Conservation (phyloP, 177 flowering plant species). For the Vitis hybrid region DNA sequence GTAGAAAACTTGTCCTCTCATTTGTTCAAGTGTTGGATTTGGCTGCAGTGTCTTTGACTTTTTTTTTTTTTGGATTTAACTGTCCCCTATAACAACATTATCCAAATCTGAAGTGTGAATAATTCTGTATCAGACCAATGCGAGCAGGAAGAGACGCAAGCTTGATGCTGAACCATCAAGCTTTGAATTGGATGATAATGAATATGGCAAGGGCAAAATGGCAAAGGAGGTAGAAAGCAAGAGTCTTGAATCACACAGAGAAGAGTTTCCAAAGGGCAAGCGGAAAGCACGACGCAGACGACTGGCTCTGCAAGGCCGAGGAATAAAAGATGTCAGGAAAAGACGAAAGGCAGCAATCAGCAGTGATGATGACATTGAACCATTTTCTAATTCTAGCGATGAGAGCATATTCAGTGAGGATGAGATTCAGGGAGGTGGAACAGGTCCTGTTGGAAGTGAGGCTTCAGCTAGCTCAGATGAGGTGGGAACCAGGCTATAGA, state of each 20-base stretch:
- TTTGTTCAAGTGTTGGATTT: not conserved
- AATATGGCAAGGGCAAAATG: constrained; percentile 29
- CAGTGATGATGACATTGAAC: constrained; percentile 50
- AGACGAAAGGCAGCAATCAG: constrained; percentile 41
- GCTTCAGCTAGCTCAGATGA: constrained; percentile 68
- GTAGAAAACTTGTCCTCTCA: not conserved
- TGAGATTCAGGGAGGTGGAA: constrained; percentile 57
- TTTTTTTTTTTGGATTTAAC: not conserved
- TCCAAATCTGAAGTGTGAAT: not conserved
- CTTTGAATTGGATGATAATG: constrained; percentile 62
- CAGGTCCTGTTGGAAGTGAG: constrained; percentile 41
- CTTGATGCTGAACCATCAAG: constrained; percentile 50
- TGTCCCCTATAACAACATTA: not conserved
- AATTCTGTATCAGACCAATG: constrained; percentile 63
- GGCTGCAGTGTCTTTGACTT: not conserved
- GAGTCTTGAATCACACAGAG: constrained; percentile 53
- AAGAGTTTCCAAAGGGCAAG: constrained; percentile 91
- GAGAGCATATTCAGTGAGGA: constrained; percentile 67
- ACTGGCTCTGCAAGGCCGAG: constrained; percentile 72
- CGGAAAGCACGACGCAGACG: constrained; percentile 79
- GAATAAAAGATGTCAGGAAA: constrained; percentile 56
- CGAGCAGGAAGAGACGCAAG: constrained; percentile 76
- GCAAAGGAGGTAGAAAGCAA: constrained; percentile 43
- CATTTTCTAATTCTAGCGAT: constrained; percentile 62
- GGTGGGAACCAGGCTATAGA: constrained; percentile 21